A percentile compares a stretch with the other conserved stretches of the same genome.
Conservation (phyloP, 441 rosid species). For the Pelargonium hybrid region DNA sequence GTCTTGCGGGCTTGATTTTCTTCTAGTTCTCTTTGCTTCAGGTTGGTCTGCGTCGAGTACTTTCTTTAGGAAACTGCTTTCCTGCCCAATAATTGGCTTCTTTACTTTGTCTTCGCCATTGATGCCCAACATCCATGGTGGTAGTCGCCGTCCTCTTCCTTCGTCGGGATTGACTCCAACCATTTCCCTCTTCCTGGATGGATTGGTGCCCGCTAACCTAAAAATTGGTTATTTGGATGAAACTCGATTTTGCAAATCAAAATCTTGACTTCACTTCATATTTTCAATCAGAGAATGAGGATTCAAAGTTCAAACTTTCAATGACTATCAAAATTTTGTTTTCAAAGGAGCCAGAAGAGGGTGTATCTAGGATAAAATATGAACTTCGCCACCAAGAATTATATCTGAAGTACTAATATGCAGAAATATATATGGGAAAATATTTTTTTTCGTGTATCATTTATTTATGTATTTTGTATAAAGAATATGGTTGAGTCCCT, state of each 20-base stretch:
- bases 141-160: constrained; percentile 27
- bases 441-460: too few species aligned
- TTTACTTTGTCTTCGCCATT: background rate
- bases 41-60: constrained; percentile 9
- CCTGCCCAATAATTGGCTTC: background rate
- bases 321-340: background rate
- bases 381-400: too few species aligned
- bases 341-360: background rate
- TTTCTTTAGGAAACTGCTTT: background rate
- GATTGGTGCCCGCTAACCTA: background rate
- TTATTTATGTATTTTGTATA: too few species aligned
- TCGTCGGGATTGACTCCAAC: constrained; percentile 8
- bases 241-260: background rate
- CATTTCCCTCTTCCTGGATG: background rate
- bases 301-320: background rate
- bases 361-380: too few species aligned
- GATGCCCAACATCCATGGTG: constrained; percentile 23
- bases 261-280: background rate
- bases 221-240: background rate
- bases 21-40: constrained; percentile 12
- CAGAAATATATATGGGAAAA: too few species aligned
- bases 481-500: too few species aligned
- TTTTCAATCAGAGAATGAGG: background rate
- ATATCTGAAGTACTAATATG: too few species aligned
- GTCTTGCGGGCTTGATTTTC: constrained; percentile 1